Base-by-base conservation (phyloP, 257 asterid species). In the Solanum sitiens region DNA sequence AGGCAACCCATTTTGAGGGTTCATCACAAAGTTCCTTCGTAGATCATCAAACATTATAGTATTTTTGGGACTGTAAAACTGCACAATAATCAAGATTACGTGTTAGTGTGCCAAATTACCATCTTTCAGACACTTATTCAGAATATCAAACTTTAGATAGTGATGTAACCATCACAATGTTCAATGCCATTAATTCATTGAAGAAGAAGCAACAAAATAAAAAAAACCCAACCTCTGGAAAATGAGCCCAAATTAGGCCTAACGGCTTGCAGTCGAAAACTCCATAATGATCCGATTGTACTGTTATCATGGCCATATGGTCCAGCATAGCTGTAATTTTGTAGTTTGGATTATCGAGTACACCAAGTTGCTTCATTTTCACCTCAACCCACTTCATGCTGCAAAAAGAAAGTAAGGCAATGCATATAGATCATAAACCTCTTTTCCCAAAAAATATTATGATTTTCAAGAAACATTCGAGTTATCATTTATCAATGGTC, bases 361-460 rank as follows among this genome's bases (percentile, higher is more conserved):
- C 98, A 79, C 99, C 98, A 67, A 95, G 98, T 93, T 97, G 97
- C 75, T 90, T 94, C 99, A 97, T 97, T 92, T 97, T 97, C 91
- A 93, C 82, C 87, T 95, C 98, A 68, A 97, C 95, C 99, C 99
- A 95, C 90, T 94, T 97, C 99, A 95, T 97, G 95, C 99, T 97
- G 95, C 87, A 76, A 40, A 83, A 33, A 87, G 47, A 79, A 88
- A 88, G 83, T 87, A 87, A 65, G 87, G 80, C 12, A 21, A 82
- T 50, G 86, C 32, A 50, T 50, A 30, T 50, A 50, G 70, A 47
- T 30, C 44, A 20, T 7, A 63, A 80, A 32, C 44, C 44, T 30
- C 44, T 30, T 47, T 27, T 21, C 15, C 68, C 85, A 10, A 80
- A 15, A 23, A 8, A 47, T 45, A 45, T 6, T 45, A 30, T 4